A percentile compares a stretch with the other conserved stretches of the same genome.
Conservation (phyloP, 192 early-diverging fungal genomes). For the Coemansia sp. region DNA sequence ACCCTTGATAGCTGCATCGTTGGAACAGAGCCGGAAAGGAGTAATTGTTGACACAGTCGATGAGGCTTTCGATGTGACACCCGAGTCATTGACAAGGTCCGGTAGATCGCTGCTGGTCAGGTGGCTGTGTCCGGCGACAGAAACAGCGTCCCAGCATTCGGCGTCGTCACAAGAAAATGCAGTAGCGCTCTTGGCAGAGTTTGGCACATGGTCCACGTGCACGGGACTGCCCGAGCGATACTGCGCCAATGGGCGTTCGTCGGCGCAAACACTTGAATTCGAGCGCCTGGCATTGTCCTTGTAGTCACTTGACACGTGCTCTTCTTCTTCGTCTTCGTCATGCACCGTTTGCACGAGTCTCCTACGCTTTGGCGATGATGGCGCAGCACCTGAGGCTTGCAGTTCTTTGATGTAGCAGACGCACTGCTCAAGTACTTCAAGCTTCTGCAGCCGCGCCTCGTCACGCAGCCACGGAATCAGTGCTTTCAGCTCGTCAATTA, state of each 20-base stretch:
- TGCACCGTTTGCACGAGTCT: neutral
- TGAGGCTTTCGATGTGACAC: constrained; percentile 15
- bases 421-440: constrained; percentile 39
- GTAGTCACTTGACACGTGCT: neutral
- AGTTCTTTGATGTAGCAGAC: constrained; percentile 40
- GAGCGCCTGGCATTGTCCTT: no score
- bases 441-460: constrained; percentile 34
- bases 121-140: neutral
- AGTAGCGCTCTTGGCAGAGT: neutral
- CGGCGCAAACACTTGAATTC: no score
- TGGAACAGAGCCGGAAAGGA: constrained; percentile 4
- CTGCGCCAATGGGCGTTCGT: no score
- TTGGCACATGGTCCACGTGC: neutral
- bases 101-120: constrained; percentile 14
- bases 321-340: neutral
- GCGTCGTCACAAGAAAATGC: neutral
- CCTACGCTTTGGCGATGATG: constrained; percentile 4
- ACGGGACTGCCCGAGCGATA: neutral
- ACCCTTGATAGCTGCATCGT: neutral
- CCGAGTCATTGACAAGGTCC: constrained; percentile 9
- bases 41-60: constrained; percentile 12
- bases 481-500: constrained; percentile 70
- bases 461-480: constrained; percentile 59
- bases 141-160: neutral
- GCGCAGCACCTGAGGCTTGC: constrained; percentile 1